Conservation (phyloP, 2,329 filamentous ascomycete species). For the Orbilia oligospora region DNA sequence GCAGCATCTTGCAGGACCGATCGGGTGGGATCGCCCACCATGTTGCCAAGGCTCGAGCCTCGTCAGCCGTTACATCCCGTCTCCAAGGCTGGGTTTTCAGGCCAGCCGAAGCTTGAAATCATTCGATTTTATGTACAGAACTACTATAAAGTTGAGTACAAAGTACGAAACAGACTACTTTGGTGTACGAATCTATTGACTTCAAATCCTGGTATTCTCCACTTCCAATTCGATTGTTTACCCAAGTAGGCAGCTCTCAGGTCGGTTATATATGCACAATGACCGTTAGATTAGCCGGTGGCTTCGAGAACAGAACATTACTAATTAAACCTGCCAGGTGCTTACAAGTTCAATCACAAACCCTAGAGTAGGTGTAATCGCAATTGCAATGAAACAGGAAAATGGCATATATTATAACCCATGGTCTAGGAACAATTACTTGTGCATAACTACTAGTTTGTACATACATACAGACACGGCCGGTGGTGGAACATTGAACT, state of each 20-base stretch:
- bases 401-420: background rate
- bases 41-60: constrained; percentile 4
- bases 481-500: too few species aligned
- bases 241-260: background rate
- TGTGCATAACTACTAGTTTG: background rate
- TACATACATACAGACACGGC: background rate
- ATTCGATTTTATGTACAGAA: background rate
- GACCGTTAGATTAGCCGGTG: background rate
- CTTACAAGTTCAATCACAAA: background rate
- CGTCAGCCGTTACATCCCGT: constrained; percentile 22
- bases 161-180: too few species aligned
- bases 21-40: constrained; percentile 7
- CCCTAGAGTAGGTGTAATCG: background rate
- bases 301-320: background rate
- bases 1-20: constrained; percentile 11
- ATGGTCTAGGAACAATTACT: background rate
- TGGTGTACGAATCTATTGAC: too few species aligned
- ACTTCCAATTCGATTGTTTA: background rate
- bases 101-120: constrained; percentile 18
- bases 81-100: constrained; percentile 13
- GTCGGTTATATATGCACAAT: background rate
- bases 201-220: constrained; percentile 8
- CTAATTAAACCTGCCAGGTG: background rate
- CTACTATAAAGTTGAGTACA: too few species aligned
- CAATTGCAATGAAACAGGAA: constrained; percentile 10